phyloP scores from a whole-genome alignment of 306 rosid genomes.

The Fragaria ananassa region DNA sequence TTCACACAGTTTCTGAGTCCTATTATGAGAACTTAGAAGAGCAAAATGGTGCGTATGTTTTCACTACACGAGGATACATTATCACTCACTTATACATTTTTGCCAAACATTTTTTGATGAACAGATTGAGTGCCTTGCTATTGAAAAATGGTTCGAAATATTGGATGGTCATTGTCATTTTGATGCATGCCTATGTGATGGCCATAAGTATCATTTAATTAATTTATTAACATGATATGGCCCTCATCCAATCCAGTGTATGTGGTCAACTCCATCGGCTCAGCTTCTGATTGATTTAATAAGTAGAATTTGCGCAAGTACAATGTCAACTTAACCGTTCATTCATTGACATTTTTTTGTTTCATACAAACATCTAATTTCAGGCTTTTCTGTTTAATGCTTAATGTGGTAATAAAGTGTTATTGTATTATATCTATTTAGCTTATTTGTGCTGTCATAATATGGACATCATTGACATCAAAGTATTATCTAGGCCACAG shows the following conservation, averaged over 20 bases:
- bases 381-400: too few relatives aligned
- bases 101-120: not conserved
- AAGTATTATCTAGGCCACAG: too few relatives aligned
- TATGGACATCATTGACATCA: too few relatives aligned
- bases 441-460: too few relatives aligned
- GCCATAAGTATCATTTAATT: not conserved
- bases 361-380: too few relatives aligned
- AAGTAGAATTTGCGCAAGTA: too few relatives aligned
- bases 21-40: slow-evolving; percentile 52
- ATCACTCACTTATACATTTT: not conserved
- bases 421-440: too few relatives aligned
- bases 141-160: not conserved
- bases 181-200: not conserved
- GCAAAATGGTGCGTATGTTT: slow-evolving; percentile 56
- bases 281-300: not conserved
- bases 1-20: slow-evolving; percentile 68
- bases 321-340: too few relatives aligned
- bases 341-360: too few relatives aligned
- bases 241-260: not conserved
- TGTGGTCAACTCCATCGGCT: too few relatives aligned
- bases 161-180: not conserved
- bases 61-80: not conserved
- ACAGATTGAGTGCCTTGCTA: not conserved
- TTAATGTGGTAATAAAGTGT: too few relatives aligned
- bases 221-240: not conserved